Conservation (phyloP, 2,329 filamentous ascomycete genomes). For the Arthrobotrys sphaeroides region DNA sequence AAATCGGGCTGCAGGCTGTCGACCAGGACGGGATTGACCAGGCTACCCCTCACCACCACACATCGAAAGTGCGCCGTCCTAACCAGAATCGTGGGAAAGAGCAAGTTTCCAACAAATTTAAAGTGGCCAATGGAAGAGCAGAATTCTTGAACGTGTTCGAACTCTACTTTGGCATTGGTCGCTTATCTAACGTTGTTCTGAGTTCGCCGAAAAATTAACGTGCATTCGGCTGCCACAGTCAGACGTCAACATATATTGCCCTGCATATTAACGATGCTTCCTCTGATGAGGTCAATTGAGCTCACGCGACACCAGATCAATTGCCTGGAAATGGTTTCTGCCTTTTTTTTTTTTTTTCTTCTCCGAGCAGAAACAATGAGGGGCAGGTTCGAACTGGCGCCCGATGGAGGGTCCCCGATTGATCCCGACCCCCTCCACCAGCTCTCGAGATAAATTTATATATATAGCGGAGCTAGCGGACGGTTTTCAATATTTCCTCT, state of each 20-base stretch:
- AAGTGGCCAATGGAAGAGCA: conserved; percentile 15
- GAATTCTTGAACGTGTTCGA: conserved; percentile 27
- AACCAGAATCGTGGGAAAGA: conserved; percentile 18
- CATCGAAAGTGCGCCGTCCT: too few relatives aligned
- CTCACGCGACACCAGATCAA: conserved; percentile 38
- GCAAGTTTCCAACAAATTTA: conserved; percentile 6
- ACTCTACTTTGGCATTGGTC: conserved; percentile 32
- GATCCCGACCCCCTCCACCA: not conserved
- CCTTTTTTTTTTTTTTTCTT: conserved; percentile 19
- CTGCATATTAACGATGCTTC: conserved; percentile 3
- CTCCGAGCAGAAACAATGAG: conserved; percentile 1
- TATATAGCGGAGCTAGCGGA: conserved; percentile 50
- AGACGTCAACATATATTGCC: conserved; percentile 20
- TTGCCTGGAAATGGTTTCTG: conserved; percentile 16
- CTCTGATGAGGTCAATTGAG: conserved; percentile 21
- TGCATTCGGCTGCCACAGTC: conserved; percentile 25
- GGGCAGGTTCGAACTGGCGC: not conserved
- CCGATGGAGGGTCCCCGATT: not conserved
- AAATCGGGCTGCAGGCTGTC: not conserved
- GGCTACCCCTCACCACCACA: conserved; percentile 9
- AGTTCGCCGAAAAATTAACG: conserved; percentile 24
- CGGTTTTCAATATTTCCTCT: conserved; percentile 24
- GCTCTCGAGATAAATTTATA: conserved; percentile 3
- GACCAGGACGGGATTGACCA: too few relatives aligned
- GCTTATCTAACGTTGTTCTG: conserved; percentile 1